Evolutionary conservation across 768 basidiomycete genomes (phyloP).

Genomic region (Boletus huronensis): DNA sequence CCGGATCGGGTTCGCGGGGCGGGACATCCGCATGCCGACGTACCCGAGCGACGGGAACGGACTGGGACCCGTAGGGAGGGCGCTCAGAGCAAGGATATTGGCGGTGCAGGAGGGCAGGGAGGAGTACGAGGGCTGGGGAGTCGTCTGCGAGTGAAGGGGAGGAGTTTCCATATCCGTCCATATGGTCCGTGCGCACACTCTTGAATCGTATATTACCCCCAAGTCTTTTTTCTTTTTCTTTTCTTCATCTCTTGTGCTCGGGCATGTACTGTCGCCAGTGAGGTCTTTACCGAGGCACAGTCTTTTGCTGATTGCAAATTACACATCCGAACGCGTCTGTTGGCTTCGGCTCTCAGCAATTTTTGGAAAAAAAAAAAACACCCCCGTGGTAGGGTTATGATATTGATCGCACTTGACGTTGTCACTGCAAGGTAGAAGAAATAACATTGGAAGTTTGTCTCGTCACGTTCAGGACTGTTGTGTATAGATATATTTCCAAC

Average conservation of each 20-base stretch:
- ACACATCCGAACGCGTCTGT: conserved; percentile 94
- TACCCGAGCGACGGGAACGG: conserved; percentile 37
- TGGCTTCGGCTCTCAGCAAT: conserved; percentile 86
- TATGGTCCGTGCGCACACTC: neutral
- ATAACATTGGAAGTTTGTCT: too few species aligned
- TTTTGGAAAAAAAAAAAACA: conserved; percentile 64
- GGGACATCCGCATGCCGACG: conserved; percentile 60
- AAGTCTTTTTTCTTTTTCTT: too few species aligned
- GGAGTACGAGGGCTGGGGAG: conserved; percentile 65
- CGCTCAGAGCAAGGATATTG: conserved; percentile 67
- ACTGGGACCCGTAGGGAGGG: conserved; percentile 57
- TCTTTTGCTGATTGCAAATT: conserved; percentile 97
- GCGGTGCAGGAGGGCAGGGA: conserved; percentile 70
- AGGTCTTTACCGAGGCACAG: conserved; percentile 92
- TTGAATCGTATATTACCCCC: too few species aligned
- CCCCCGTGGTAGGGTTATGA: too few species aligned
- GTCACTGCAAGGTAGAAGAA: too few species aligned
- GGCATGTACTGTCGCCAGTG: too few species aligned
- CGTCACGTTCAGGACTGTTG: too few species aligned
- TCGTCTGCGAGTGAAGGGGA: conserved; percentile 30
- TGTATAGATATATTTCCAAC: too few species aligned
- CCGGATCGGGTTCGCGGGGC: conserved; percentile 68
- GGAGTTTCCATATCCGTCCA: neutral
- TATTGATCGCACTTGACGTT: too few species aligned
- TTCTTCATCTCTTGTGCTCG: too few species aligned